phyloP scores from a whole-genome alignment of 176 grass and related monocot species.

The Oropetium thomaeum region DNA sequence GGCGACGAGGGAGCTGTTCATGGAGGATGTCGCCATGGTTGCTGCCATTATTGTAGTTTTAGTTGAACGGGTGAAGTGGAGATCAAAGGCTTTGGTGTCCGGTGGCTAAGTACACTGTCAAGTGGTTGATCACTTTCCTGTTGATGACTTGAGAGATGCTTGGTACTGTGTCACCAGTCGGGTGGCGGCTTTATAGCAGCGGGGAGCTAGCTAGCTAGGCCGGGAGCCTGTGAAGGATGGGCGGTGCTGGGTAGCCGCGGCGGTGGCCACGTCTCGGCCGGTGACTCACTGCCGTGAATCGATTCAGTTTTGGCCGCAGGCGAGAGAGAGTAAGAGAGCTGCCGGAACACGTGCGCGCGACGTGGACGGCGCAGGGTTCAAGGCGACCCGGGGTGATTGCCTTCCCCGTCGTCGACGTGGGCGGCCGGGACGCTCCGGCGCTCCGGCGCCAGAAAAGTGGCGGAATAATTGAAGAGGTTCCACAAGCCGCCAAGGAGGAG shows the following conservation, averaged over 20 bases:
- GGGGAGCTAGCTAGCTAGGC: too few species aligned
- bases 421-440: not conserved
- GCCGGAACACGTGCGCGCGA: not conserved
- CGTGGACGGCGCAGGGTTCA: slow-evolving; percentile 9
- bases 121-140: not conserved
- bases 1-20: not conserved
- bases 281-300: not conserved
- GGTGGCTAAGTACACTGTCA: not conserved
- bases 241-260: not conserved
- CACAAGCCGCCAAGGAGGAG: too few species aligned
- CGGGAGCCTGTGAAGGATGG: not conserved
- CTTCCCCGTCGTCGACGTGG: not conserved
- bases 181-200: not conserved
- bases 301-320: not conserved
- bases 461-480: not conserved
- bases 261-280: not conserved
- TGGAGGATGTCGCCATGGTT: not conserved
- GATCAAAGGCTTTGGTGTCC: too few species aligned
- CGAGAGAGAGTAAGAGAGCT: not conserved
- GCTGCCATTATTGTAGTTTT: not conserved
- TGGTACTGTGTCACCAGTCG: too few species aligned
- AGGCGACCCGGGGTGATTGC: not conserved
- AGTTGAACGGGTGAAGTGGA: too few species aligned
- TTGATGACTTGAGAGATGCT: not conserved
- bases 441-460: not conserved